Evolutionary conservation across 169 alveolate genomes (phyloP), one percentile per base, ranked within the genome.

Genomic region (Babesia bovis): DNA sequence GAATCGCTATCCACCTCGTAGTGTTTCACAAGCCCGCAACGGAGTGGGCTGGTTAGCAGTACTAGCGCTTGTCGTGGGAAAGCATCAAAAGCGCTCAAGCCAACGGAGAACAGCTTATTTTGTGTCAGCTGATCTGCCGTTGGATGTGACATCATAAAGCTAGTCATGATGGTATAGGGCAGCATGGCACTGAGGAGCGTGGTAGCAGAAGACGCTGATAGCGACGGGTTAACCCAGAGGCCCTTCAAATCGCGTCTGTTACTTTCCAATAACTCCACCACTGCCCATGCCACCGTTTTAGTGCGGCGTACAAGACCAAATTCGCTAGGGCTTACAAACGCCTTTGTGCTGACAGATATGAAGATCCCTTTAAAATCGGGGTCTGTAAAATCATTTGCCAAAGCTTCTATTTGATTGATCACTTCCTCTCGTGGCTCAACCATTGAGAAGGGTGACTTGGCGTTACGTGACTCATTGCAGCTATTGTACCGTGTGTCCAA

Each of bases 221-320:
- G 28, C 38, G 70, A 7, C 13, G 91, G 91, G 47, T 84, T 83
- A 0, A 84, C 85, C 91, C 91, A 84, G 33, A 83, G 33, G 13
- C 91, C 84, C 49, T 75, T 83, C 30, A 84, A 68, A 38, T 89
- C 72, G 23, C 91, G 73, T 36, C 83, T 91, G 60, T 84, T 84
- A 66, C 74, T 84, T 15, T 78, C 58, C 26, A 84, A 69, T 9
- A 84, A 45, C 55, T 84, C 91, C n/a, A 84, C 55, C 67, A 84
- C 21, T 6, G 85, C 82, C 91, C 91, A 84, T 0, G 86, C 91
- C 6, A 84, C 57, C 26, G 79, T 38, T 59, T 81, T 81, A 60
- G 76, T 83, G 25, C 91, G 82, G 13, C 65, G 40, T n/a, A 74
- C 71, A 32, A 38, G 68, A 7, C 91, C 91, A 52, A 74, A 82